phyloP scores from a whole-genome alignment of 1,284 basidiomycete species.

The Malassezia yamatoensis region DNA sequence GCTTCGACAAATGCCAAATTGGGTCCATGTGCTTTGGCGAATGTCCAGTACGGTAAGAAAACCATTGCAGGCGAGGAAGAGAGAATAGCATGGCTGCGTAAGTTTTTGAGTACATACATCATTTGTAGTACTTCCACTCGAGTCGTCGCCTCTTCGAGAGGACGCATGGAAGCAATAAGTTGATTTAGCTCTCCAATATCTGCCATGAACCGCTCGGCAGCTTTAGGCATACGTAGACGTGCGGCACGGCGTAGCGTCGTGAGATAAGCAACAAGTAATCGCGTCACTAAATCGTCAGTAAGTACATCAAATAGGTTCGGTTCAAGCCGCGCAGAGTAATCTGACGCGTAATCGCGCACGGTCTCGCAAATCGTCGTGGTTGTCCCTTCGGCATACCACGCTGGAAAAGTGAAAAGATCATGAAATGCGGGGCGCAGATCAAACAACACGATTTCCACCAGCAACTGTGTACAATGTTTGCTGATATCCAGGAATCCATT shows the following conservation, averaged over 20 bases:
- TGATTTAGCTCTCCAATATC: slow-evolving; percentile 69
- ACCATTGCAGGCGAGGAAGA: slow-evolving; percentile 83
- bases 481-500: slow-evolving; percentile 97
- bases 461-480: slow-evolving; percentile 85
- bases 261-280: slow-evolving; percentile 82
- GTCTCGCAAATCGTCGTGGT: slow-evolving; percentile 82
- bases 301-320: slow-evolving; percentile 81
- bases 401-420: slow-evolving; percentile 63
- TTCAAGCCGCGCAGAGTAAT: slow-evolving; percentile 84
- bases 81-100: slow-evolving; percentile 66
- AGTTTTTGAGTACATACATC: slow-evolving; percentile 21
- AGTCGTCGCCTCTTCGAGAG: slow-evolving; percentile 66
- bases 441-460: slow-evolving; percentile 90
- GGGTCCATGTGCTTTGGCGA: slow-evolving; percentile 90
- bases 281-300: slow-evolving; percentile 82
- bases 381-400: slow-evolving; percentile 58
- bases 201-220: slow-evolving; percentile 67
- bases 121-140: slow-evolving; percentile 77
- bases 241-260: slow-evolving; percentile 67
- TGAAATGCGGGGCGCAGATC: slow-evolving; percentile 83
- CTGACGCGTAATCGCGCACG: slow-evolving; percentile 85
- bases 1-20: slow-evolving; percentile 83
- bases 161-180: slow-evolving; percentile 73
- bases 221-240: slow-evolving; percentile 78
- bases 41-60: slow-evolving; percentile 81